Percentiles rank a stretch among this genome's conserved stretches.
These are phyloP conservation scores for Persicaria maculosa DNA, from an alignment of 148 eudicot genomes.

Conservation along the genomic window DNA sequence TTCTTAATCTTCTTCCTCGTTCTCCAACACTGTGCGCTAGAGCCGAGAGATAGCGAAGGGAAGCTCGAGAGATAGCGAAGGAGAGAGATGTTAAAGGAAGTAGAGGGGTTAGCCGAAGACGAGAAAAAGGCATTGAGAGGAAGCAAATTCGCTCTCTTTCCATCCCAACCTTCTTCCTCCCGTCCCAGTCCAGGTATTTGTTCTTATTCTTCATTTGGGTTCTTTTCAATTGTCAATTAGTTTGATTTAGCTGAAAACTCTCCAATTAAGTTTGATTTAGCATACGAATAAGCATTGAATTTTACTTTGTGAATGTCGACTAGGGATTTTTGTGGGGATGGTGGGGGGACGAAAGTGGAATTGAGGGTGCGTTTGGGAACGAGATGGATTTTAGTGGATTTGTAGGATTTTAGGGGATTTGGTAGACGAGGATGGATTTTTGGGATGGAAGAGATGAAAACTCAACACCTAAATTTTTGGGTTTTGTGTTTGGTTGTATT, in stretches of 20 bases:
- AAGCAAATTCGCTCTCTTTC: constrained; percentile 83
- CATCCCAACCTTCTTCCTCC: constrained; percentile 34
- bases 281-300: not conserved
- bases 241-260: not conserved
- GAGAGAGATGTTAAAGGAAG: constrained; percentile 16
- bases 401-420: too few species aligned
- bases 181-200: constrained; percentile 37
- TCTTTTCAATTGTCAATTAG: not conserved
- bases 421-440: too few species aligned
- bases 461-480: too few species aligned
- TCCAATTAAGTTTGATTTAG: not conserved
- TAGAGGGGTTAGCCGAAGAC: constrained; percentile 60
- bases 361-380: too few species aligned
- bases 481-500: too few species aligned
- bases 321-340: not conserved
- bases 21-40: too few species aligned
- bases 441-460: too few species aligned
- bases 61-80: not conserved
- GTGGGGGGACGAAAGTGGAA: not conserved
- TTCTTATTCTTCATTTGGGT: not conserved
- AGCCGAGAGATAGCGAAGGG: not conserved
- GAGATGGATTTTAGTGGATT: too few species aligned
- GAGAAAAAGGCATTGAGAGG: constrained; percentile 74
- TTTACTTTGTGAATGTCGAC: not conserved
- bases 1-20: too few species aligned